phyloP scores from a whole-genome alignment of 768 basidiomycete genomes.

The Favolaschia claudopus region DNA sequence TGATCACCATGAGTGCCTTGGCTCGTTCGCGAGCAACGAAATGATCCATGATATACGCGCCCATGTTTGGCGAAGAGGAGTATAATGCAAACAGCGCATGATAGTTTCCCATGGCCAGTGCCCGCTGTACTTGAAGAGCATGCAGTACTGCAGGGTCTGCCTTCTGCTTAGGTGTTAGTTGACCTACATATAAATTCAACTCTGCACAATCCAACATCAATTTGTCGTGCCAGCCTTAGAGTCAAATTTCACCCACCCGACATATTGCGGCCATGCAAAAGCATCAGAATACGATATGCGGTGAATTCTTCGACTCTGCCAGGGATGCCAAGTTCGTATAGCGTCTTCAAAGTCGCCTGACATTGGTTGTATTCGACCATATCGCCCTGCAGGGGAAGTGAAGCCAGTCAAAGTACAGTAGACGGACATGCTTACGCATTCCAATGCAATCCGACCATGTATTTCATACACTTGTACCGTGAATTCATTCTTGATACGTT shows the following conservation, averaged over 20 bases:
- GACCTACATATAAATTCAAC: slow-evolving; percentile 95
- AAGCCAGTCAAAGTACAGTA: slow-evolving; percentile 13
- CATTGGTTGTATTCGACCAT: slow-evolving; percentile 99
- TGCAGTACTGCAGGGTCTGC: slow-evolving; percentile 80
- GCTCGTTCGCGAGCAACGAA: slow-evolving; percentile 93
- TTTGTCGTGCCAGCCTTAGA: too few relatives aligned
- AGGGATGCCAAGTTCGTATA: slow-evolving; percentile 93
- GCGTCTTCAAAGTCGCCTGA: slow-evolving; percentile 85
- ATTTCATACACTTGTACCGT: slow-evolving; percentile 98
- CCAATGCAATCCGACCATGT: slow-evolving; percentile 95
- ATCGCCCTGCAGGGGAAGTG: slow-evolving; percentile 68
- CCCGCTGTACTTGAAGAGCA: slow-evolving; percentile 88
- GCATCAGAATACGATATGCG: slow-evolving; percentile 96
- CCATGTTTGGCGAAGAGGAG: slow-evolving; percentile 91
- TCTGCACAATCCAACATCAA: too few relatives aligned
- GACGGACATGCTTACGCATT: slow-evolving; percentile 66
- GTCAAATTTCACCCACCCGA: slow-evolving; percentile 68
- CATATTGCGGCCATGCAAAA: slow-evolving; percentile 91
- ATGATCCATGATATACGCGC: slow-evolving; percentile 98
- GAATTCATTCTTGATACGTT: slow-evolving; percentile 98
- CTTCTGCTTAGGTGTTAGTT: slow-evolving; percentile 94
- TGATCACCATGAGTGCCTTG: slow-evolving; percentile 86
- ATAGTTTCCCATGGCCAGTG: slow-evolving; percentile 93
- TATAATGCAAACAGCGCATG: slow-evolving; percentile 90
- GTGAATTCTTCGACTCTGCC: slow-evolving; percentile 96